Base-by-base conservation (phyloP, 192 early-diverging fungal species). In the Geranomyces michiganensis region DNA sequence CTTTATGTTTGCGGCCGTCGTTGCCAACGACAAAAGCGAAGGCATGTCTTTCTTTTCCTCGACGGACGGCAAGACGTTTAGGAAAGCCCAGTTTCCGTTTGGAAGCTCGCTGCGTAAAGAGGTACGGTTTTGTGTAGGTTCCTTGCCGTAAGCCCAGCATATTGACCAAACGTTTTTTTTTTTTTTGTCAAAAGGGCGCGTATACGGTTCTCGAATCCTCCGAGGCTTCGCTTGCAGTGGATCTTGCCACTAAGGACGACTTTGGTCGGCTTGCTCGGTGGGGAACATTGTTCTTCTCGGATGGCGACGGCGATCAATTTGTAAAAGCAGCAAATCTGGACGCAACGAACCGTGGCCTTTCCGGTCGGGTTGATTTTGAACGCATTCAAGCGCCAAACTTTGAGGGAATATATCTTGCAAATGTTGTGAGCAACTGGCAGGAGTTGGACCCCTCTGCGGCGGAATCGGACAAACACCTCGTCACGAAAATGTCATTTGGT, bases 331-430 rank as follows among this genome's bases (percentile, higher is more conserved):
- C 58, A 31, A 60, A 60, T 60, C 85, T 94, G 30, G 84, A 93
- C 32, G 83, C 93, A 75, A 92, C 91, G 21, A 94, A 99, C 68
- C 88, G 93, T 32, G 87, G 92, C 49, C 44, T 76, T 9, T n/a
- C 30, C 0, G 96, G 95, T 21, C 71, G 85, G 30, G 92, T 97
- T 9, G 96, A 99, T 71, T 94, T 95, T 79, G 96, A 97, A 81
- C 85, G 90, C 12, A 85, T 95, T 32, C 87, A 93, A 44, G 89
- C 90, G 14, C 77, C 94, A 3, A 51, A 72, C 12, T 73, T 67
- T 30, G 87, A 91, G 56, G 95, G 93, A 19, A 90, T 97, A 13
- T 76, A 94, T 32, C 73, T 96, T 1, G 91, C 94, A 36, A 99
- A 99, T 70, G 78, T 91, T 44, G 91, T 97, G 9, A 58, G 75